Conservation (phyloP, 176 grass and related monocot species). For the Pontederia paniculata region DNA sequence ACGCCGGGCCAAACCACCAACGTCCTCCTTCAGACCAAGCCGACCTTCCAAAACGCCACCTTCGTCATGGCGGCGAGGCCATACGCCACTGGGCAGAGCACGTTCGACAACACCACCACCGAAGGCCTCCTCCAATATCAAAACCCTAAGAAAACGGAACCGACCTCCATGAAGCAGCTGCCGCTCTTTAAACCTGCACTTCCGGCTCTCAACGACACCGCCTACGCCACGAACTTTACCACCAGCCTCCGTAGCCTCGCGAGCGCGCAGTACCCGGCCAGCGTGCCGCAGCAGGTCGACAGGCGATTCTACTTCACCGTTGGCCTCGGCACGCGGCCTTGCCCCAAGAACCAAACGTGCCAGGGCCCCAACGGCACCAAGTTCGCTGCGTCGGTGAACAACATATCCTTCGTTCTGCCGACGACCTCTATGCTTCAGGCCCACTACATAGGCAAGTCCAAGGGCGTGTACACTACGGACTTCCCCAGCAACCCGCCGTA, state of each 20-base stretch:
- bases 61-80: slow-evolving; percentile 55
- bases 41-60: slow-evolving; percentile 14
- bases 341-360: slow-evolving; percentile 48
- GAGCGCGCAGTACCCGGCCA: slow-evolving; percentile 27
- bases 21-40: slow-evolving; percentile 17
- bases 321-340: slow-evolving; percentile 54
- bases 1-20: slow-evolving; percentile 8
- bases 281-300: slow-evolving; percentile 36
- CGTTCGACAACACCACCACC: slow-evolving; percentile 65
- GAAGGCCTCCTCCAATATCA: slow-evolving; percentile 52
- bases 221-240: slow-evolving; percentile 31
- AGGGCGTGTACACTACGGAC: slow-evolving; percentile 46
- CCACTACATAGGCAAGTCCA: slow-evolving; percentile 24
- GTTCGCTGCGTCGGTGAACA: slow-evolving; percentile 59
- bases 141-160: not conserved
- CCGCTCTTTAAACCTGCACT: slow-evolving; percentile 31
- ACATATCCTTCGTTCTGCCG: slow-evolving; percentile 53
- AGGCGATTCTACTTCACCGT: slow-evolving; percentile 66
- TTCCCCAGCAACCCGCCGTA: slow-evolving; percentile 32
- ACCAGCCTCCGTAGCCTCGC: slow-evolving; percentile 44
- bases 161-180: slow-evolving; percentile 18
- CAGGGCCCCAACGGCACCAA: slow-evolving; percentile 54
- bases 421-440: slow-evolving; percentile 47
- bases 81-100: slow-evolving; percentile 39
- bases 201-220: slow-evolving; percentile 55